Evolutionary conservation across 2,329 filamentous ascomycete genomes (phyloP).

Genomic region (Celoporthe dispersa): DNA sequence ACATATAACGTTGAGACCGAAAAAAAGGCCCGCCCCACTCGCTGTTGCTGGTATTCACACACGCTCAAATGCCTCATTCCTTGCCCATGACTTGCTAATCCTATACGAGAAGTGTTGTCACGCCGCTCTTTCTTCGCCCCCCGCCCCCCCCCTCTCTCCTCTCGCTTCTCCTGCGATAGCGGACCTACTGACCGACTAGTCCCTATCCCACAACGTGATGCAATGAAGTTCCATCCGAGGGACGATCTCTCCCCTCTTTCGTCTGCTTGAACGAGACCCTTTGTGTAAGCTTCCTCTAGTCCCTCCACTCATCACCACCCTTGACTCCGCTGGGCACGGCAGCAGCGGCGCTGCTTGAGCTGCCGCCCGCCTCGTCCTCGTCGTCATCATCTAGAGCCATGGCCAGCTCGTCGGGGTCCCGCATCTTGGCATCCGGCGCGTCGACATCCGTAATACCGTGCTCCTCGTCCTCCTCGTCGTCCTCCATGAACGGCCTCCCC

Average conservation of each 20-base stretch:
- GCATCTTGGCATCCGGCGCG: conserved; percentile 65
- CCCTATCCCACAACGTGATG: background rate
- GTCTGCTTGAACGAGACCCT: background rate
- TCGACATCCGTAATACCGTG: conserved; percentile 43
- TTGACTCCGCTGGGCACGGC: conserved; percentile 45
- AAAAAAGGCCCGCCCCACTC: background rate
- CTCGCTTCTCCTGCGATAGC: background rate
- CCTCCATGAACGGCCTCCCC: conserved; percentile 42
- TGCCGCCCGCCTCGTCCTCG: conserved; percentile 47
- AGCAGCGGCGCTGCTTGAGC: conserved; percentile 28
- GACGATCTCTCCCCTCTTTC: background rate
- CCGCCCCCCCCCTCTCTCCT: background rate
- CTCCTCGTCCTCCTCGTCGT: conserved; percentile 50
- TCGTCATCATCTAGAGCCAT: conserved; percentile 63
- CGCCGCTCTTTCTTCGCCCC: background rate
- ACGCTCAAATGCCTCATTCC: conserved; percentile 7
- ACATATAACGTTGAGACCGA: background rate
- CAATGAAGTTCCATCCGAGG: background rate
- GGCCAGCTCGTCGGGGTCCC: conserved; percentile 68
- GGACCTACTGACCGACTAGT: background rate
- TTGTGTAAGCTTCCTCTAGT: conserved; percentile 2
- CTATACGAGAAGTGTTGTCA: background rate
- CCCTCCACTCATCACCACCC: conserved; percentile 52
- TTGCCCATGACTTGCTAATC: background rate
- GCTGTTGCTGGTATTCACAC: background rate